Conservation (phyloP, 225 moss, liverwort and hornwort species). For the Marchantia paleacea region DNA sequence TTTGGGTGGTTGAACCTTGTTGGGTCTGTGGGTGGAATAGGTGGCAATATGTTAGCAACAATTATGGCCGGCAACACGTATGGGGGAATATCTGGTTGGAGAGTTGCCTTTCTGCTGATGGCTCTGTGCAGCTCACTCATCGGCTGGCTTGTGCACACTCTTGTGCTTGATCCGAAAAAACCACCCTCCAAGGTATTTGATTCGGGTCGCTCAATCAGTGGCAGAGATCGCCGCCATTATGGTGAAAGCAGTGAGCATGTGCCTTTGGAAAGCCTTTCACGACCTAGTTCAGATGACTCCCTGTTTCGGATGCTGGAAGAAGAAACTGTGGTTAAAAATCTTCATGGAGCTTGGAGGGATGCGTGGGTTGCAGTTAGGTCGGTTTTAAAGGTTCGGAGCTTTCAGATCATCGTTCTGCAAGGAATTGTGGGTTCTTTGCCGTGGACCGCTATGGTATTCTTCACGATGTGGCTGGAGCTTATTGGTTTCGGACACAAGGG, state of each 20-base stretch:
- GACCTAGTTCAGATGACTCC: not conserved
- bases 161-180: conserved; percentile 64
- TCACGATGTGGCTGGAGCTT: conserved; percentile 98
- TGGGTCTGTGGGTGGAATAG: conserved; percentile 76
- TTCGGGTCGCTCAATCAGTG: conserved; percentile 26
- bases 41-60: conserved; percentile 81
- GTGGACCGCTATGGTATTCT: conserved; percentile 98
- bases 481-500: conserved; percentile 87
- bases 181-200: conserved; percentile 20
- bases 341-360: conserved; percentile 78
- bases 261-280: not conserved
- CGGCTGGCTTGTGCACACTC: conserved; percentile 87
- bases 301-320: conserved; percentile 21
- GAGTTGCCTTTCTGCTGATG: conserved; percentile 72
- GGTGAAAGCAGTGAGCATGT: conserved; percentile 8
- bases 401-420: conserved; percentile 85
- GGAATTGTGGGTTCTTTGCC: conserved; percentile 94
- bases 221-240: conserved; percentile 18
- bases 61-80: conserved; percentile 77
- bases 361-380: conserved; percentile 77
- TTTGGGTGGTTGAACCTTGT: conserved; percentile 96
- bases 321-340: conserved; percentile 58
- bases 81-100: conserved; percentile 76
- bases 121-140: conserved; percentile 65
- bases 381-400: conserved; percentile 76